phyloP scores from a whole-genome alignment of 179 eudicot species.

The Actinidia chinensis region DNA sequence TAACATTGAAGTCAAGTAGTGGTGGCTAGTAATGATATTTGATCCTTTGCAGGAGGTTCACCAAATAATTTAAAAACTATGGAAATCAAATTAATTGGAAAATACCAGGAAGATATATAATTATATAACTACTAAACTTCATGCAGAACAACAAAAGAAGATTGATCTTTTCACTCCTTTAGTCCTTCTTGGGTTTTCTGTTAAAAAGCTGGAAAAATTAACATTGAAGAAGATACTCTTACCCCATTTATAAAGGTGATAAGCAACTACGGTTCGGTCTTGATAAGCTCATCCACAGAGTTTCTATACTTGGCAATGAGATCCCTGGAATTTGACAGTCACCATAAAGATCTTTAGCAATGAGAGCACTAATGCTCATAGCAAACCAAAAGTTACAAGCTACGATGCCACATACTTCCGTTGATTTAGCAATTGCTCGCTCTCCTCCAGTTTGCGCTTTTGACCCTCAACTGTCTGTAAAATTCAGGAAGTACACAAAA shows the following conservation, averaged over 20 bases:
- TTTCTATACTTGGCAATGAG: slow-evolving; percentile 59
- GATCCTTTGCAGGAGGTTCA: not conserved
- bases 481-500: slow-evolving; percentile 7
- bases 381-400: slow-evolving; percentile 5
- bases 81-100: not conserved
- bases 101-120: not conserved
- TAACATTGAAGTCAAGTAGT: not conserved
- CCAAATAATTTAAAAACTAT: not conserved
- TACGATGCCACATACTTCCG: slow-evolving; percentile 40
- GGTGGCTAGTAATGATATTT: not conserved
- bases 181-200: no score
- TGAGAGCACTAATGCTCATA: not conserved
- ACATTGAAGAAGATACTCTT: not conserved
- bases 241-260: slow-evolving; percentile 16
- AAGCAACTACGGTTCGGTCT: slow-evolving; percentile 43
- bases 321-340: slow-evolving; percentile 53
- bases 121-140: not conserved
- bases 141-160: not conserved
- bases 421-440: slow-evolving; percentile 60
- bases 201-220: not conserved
- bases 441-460: slow-evolving; percentile 70
- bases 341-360: slow-evolving; percentile 10
- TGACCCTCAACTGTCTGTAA: slow-evolving; percentile 83
- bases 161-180: not conserved
- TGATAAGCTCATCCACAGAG: slow-evolving; percentile 67